Evolutionary conservation across 192 early-diverging fungal genomes (phyloP), one percentile per base, ranked within the genome.

Genomic region (Dissophora globulifera): DNA sequence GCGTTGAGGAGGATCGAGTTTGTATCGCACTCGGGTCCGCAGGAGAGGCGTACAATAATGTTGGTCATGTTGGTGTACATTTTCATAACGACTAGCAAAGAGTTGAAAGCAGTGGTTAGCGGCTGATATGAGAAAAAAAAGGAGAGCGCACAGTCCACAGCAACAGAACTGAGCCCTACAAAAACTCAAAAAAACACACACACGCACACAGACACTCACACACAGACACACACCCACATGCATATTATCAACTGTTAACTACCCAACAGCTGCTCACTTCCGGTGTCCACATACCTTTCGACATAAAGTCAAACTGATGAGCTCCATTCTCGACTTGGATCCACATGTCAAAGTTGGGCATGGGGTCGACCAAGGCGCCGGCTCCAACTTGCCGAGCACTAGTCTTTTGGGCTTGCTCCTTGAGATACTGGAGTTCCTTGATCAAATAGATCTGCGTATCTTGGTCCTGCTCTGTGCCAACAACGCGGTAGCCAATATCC

Each of bases 301-400:
- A 83, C 89, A 92, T 89, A 43, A 92, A 82, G 64, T 90, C 88
- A 80, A 92, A 92, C 17, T 81, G 82, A 65, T 92, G 91, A 1
- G 79, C 81, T 32, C 91, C 89, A 69, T 84, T 71, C 15, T 76
- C 84, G 8, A 74, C 63, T 66, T 92, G 87, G 2, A 86, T 67
- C 75, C 85, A 83, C 27, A 89, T 80, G 6, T 89, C 87, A 49
- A 85, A 82, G 43, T 79, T 69, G 6, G 82, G 85, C 20, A 66
- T 6, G 25, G 5, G 19, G 10, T 1, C 25, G 42, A 19, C 41
- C 27, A 13, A 10, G 19, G 71, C 20, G 11, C 47, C 56, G 11
- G 7, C 3, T 2, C 17, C 22, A 19, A 31, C 25, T 22, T 31
- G 27, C 41, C 33, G 48, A 0, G 47, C 25, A 19, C 48, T 47